Conservation (phyloP, 139 green algal species). For the Gonium pectorale region DNA sequence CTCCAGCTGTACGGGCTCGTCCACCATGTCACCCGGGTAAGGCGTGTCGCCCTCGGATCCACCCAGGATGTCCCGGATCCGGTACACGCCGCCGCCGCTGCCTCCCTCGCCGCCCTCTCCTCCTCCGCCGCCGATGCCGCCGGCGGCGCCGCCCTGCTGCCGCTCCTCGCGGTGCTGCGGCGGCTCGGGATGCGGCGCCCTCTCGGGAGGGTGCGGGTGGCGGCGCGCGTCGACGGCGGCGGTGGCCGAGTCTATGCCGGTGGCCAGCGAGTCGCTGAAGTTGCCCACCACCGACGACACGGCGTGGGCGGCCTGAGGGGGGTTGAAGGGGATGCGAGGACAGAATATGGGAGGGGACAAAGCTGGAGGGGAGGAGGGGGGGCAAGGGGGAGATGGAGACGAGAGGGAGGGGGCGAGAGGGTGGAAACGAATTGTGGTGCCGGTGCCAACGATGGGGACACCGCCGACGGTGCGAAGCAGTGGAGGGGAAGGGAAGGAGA, state of each 20-base stretch:
- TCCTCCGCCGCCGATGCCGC: neutral
- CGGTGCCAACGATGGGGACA: too few species aligned
- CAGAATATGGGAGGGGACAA: neutral
- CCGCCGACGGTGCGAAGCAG: too few species aligned
- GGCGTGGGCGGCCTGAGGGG: neutral
- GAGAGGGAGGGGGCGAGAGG: neutral
- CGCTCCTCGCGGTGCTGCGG: too few species aligned
- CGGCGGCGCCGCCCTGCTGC: neutral
- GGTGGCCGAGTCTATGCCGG: slow-evolving; percentile 2
- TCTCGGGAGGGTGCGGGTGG: neutral
- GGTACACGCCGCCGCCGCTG: neutral
- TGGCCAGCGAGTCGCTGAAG: slow-evolving; percentile 23
- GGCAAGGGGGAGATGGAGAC: neutral
- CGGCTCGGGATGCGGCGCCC: too few species aligned
- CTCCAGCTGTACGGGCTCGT: slow-evolving; percentile 40
- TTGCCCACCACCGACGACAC: slow-evolving; percentile 9
- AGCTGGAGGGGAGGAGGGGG: neutral
- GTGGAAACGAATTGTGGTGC: too few species aligned
- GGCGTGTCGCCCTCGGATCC: slow-evolving; percentile 15
- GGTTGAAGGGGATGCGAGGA: neutral
- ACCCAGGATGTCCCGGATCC: slow-evolving; percentile 25
- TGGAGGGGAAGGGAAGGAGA: too few species aligned
- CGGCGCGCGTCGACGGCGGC: neutral
- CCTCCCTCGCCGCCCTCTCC: neutral
- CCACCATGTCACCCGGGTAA: slow-evolving; percentile 42